These are phyloP conservation scores for Triticum aestivum DNA, from an alignment of 176 grass and related monocot genomes.

Conservation along the genomic window DNA sequence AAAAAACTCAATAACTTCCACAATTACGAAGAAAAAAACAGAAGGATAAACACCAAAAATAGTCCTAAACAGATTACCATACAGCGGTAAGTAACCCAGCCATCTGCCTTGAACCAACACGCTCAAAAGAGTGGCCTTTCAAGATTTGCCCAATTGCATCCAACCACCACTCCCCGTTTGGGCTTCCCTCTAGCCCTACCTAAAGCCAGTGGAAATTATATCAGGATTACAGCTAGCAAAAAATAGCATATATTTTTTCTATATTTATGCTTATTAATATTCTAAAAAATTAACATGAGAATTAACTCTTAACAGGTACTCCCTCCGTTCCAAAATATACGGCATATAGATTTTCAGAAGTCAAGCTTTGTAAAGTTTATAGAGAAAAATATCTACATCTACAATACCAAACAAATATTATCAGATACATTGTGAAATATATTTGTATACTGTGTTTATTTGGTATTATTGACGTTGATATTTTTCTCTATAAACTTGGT, in stretches of 20 bases:
- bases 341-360: too few relatives aligned
- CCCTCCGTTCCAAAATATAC: background rate
- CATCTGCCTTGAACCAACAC: slow-evolving; percentile 80
- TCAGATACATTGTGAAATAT: too few relatives aligned
- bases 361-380: too few relatives aligned
- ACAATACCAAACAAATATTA: too few relatives aligned
- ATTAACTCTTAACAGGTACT: slow-evolving; percentile 15
- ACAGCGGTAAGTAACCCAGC: slow-evolving; percentile 83
- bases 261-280: background rate
- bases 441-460: too few relatives aligned
- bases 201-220: slow-evolving; percentile 34
- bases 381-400: too few relatives aligned
- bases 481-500: background rate
- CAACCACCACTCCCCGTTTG: slow-evolving; percentile 95
- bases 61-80: slow-evolving; percentile 59
- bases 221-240: slow-evolving; percentile 33
- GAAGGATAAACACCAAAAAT: background rate
- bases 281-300: background rate
- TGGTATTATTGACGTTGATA: background rate
- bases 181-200: slow-evolving; percentile 92
- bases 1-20: slow-evolving; percentile 31
- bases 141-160: slow-evolving; percentile 74
- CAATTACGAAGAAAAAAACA: slow-evolving; percentile 22
- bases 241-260: background rate
- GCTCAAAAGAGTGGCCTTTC: slow-evolving; percentile 54